Conservation (phyloP, 2,329 filamentous ascomycete species). For the Fusarium transvaalense region DNA sequence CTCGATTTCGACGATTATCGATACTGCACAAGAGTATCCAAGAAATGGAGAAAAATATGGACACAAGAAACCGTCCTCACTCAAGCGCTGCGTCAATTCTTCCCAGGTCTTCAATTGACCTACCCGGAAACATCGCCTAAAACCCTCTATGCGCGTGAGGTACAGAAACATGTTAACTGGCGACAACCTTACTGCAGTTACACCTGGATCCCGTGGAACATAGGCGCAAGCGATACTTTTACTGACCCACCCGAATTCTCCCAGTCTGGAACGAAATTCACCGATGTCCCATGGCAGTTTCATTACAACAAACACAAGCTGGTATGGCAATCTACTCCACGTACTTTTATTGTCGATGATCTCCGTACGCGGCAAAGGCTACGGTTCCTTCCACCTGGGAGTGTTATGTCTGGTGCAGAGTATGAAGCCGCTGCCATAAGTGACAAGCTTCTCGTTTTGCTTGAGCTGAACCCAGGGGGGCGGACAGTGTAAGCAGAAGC, state of each 20-base stretch:
- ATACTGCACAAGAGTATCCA: conserved; percentile 46
- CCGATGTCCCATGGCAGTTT: conserved; percentile 9
- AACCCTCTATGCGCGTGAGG: conserved; percentile 30
- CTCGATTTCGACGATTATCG: conserved; percentile 46
- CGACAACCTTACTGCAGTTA: conserved; percentile 9
- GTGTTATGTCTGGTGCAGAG: conserved; percentile 32
- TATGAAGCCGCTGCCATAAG: conserved; percentile 41
- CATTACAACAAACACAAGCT: conserved; percentile 46
- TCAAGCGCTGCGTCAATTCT: conserved; percentile 44
- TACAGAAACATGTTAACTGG: conserved; percentile 31
- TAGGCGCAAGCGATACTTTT: conserved; percentile 15
- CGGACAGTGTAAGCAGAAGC: not conserved
- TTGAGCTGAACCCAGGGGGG: not conserved
- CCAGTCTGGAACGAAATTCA: not conserved
- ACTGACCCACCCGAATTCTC: not conserved
- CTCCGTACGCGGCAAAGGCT: conserved; percentile 36
- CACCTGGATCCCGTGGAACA: conserved; percentile 31
- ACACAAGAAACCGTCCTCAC: conserved; percentile 39
- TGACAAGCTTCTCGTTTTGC: conserved; percentile 37
- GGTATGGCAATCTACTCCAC: conserved; percentile 45
- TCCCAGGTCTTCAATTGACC: conserved; percentile 46
- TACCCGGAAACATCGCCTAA: conserved; percentile 6
- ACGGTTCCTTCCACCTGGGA: conserved; percentile 34
- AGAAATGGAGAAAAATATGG: conserved; percentile 47
- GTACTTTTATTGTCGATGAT: conserved; percentile 46